These are phyloP conservation scores for Canavalia gladiata DNA, from an alignment of 306 rosid species.

Conservation along the genomic window DNA sequence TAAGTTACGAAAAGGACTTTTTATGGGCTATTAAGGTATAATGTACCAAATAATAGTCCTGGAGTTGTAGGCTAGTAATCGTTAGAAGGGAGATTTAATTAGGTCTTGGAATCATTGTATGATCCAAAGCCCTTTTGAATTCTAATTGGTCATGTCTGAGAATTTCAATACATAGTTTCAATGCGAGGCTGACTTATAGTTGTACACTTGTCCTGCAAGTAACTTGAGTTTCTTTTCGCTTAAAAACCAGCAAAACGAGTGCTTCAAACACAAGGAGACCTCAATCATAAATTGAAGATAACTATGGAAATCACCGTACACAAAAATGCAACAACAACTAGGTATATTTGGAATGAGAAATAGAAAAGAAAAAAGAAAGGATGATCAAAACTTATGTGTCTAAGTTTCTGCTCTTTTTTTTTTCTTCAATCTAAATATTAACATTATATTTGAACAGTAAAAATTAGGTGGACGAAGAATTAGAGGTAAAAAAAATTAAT, in stretches of 20 bases:
- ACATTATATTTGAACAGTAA: too few species aligned
- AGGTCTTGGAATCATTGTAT: too few species aligned
- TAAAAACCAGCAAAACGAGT: background rate
- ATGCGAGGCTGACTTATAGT: background rate
- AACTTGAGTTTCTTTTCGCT: background rate
- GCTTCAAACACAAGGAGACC: background rate
- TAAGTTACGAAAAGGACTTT: too few species aligned
- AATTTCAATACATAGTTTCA: background rate
- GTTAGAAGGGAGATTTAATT: too few species aligned
- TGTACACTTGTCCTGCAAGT: background rate
- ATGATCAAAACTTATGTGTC: background rate
- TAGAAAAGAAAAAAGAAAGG: background rate
- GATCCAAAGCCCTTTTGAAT: too few species aligned
- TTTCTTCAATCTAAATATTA: too few species aligned
- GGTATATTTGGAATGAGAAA: background rate
- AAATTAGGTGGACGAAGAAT: too few species aligned
- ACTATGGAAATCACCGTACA: background rate
- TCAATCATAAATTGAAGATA: background rate
- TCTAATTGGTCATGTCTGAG: background rate
- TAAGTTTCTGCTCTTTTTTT: too few species aligned
- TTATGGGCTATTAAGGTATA: too few species aligned
- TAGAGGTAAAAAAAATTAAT: too few species aligned
- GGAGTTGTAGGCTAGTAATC: too few species aligned
- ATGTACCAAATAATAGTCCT: too few species aligned
- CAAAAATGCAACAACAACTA: background rate